Evolutionary conservation across 352 stramenopile species (phyloP), one percentile per base, ranked within the genome.

Genomic region (Peronospora tabacina): DNA sequence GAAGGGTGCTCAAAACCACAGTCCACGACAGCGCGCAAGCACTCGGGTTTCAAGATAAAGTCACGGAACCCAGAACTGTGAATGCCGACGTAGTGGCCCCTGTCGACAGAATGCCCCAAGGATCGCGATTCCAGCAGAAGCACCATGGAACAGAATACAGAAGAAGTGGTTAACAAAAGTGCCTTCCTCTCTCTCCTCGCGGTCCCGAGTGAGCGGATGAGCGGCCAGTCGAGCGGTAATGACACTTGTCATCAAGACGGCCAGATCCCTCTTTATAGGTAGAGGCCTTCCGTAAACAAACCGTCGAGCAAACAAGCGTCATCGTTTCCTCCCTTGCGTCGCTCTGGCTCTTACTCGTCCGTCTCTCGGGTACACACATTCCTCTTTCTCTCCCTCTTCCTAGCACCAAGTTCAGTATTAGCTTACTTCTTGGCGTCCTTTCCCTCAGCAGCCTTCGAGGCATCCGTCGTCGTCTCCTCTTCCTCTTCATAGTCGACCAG

Each of bases 1-100:
- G 95, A 99, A 41, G 97, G 97, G 72, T 99, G 96, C 71, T 99
- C 97, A 52, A 99, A 99, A 63, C 97, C 97, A 75, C 96, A 99
- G 69, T 99, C 95, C 28, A 99, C 95, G 55, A 99, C 96, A 24
- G 97, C 95, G 56, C 95, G 89, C 44, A 99, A 81, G 42, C 97
- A 95, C 73, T 99, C 97, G 20, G 97, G 96, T 81, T 99, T 99
- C 34, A 99, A 72, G 63, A 99, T 95, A 58, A 99, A 99, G 71
- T 99, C 97, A 63, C 97, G 97, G 81, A 99, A 99, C 66, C 95
- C 95, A 24, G 94, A 98, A 45, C 87, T 96, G 71, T 99, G 96
- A 68, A 99, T 98, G 58, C 96, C 96, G 53, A 99, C 96, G 72
- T 99, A 99, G 75, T 99, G 95, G 43, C 96, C 97, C 85, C 95